phyloP scores from a whole-genome alignment of 371 early-diverging fungal genomes.

The Phascolomyces articulosus region DNA sequence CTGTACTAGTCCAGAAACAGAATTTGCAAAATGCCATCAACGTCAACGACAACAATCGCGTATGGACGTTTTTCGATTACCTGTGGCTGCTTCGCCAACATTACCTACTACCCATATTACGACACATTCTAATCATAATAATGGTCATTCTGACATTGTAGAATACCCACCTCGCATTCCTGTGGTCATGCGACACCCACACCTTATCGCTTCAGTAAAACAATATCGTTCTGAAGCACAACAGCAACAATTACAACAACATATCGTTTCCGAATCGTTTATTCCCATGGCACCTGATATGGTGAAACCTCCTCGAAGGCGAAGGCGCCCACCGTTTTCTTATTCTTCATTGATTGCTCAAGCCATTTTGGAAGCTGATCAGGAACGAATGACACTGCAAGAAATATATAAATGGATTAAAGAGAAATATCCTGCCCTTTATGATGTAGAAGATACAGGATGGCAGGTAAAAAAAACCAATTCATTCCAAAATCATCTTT shows the following conservation, averaged over 20 bases:
- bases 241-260: constrained; percentile 43
- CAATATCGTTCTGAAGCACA: constrained; percentile 45
- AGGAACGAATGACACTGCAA: constrained; percentile 66
- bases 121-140: not conserved
- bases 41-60: not conserved
- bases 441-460: constrained; percentile 67
- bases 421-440: constrained; percentile 69
- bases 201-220: constrained; percentile 37
- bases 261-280: constrained; percentile 54
- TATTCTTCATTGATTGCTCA: constrained; percentile 78
- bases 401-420: constrained; percentile 80
- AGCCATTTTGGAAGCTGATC: constrained; percentile 62
- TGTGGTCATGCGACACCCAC: constrained; percentile 44
- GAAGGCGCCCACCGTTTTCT: constrained; percentile 76
- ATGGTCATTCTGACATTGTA: not conserved
- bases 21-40: not conserved
- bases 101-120: not conserved
- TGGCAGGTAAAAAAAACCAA: constrained; percentile 61
- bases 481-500: too few species aligned
- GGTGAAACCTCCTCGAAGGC: constrained; percentile 46
- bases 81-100: not conserved
- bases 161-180: constrained; percentile 49
- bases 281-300: constrained; percentile 49
- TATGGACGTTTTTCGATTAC: constrained; percentile 14
- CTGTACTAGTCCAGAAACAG: constrained; percentile 4